phyloP scores from a whole-genome alignment of 2,329 filamentous ascomycete genomes.

The Verticillium dahliae region DNA sequence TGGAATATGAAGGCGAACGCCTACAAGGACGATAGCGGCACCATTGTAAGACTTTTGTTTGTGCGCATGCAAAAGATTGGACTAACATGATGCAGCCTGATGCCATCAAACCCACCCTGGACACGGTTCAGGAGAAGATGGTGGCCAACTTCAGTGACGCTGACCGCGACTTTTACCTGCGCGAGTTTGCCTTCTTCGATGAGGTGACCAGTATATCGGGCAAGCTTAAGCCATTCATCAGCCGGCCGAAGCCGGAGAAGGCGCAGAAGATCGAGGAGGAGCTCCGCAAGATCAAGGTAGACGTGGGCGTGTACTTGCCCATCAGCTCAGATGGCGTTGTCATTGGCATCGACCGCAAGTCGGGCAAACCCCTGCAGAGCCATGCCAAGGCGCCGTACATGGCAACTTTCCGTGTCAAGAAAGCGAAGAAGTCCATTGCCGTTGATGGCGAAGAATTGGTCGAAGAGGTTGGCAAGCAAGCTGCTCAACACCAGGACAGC shows the following conservation, averaged over 20 bases:
- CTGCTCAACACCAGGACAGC: constrained; percentile 21
- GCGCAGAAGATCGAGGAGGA: constrained; percentile 99
- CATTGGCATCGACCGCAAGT: constrained; percentile 96
- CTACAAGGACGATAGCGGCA: constrained; percentile 92
- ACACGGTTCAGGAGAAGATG: constrained; percentile 81
- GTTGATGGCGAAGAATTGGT: constrained; percentile 44
- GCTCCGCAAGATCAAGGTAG: constrained; percentile 91
- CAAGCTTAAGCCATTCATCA: constrained; percentile 90
- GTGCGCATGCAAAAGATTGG: neutral
- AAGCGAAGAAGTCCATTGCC: constrained; percentile 44
- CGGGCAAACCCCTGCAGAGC: constrained; percentile 92
- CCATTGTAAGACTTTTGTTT: constrained; percentile 54
- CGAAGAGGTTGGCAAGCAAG: constrained; percentile 37
- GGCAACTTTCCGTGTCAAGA: constrained; percentile 96
- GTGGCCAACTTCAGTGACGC: constrained; percentile 71
- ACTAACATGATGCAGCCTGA: constrained; percentile 56
- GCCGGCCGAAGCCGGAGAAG: constrained; percentile 89
- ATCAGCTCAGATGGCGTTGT: constrained; percentile 96
- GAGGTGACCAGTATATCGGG: constrained; percentile 94
- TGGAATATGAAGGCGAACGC: constrained; percentile 99
- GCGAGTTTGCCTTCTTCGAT: constrained; percentile 96
- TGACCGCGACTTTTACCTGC: constrained; percentile 83
- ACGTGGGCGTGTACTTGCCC: constrained; percentile 93
- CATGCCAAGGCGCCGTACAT: constrained; percentile 98
- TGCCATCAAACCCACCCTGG: constrained; percentile 85